These are phyloP conservation scores for Marsdenia floribunda DNA, from an alignment of 257 asterid species.

Conservation along the genomic window DNA sequence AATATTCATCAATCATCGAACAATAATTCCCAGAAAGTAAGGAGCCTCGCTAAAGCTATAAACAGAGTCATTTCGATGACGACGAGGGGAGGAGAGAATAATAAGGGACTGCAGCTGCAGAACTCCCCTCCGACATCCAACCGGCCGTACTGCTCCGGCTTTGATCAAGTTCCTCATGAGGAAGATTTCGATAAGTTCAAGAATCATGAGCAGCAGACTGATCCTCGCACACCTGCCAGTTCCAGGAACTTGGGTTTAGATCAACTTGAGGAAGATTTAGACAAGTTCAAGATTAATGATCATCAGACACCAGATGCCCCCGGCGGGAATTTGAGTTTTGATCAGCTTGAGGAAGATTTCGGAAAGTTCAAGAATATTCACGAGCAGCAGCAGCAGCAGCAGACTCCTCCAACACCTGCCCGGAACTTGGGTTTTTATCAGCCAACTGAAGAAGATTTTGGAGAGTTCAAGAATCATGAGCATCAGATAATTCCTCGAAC, in stretches of 20 bases:
- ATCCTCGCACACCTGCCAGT: background rate
- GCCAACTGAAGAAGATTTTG: conserved; percentile 2
- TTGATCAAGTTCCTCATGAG: background rate
- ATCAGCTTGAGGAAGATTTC: conserved; percentile 2
- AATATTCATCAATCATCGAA: background rate
- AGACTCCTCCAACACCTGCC: background rate
- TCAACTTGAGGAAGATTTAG: conserved; percentile 5
- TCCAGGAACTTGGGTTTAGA: background rate
- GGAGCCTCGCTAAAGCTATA: conserved; percentile 37
- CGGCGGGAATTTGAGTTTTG: background rate
- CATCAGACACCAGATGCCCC: too few species aligned
- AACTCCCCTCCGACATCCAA: too few species aligned
- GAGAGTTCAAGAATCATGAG: conserved; percentile 8
- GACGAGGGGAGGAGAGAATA: background rate
- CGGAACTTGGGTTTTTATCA: background rate
- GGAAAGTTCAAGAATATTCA: conserved; percentile 12
- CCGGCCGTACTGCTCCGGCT: background rate
- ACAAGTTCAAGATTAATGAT: conserved; percentile 4
- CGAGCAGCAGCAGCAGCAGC: too few species aligned
- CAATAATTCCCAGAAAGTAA: conserved; percentile 28
- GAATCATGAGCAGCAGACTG: conserved; percentile 1
- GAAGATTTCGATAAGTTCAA: conserved; percentile 9
- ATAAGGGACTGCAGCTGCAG: too few species aligned
- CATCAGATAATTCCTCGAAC: too few species aligned
- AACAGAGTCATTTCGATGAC: conserved; percentile 24